Percentiles rank a stretch among this genome's conserved stretches.
These are phyloP conservation scores for Spizellomyces sp. DNA, from an alignment of 192 early-diverging fungal species.

Conservation along the genomic window DNA sequence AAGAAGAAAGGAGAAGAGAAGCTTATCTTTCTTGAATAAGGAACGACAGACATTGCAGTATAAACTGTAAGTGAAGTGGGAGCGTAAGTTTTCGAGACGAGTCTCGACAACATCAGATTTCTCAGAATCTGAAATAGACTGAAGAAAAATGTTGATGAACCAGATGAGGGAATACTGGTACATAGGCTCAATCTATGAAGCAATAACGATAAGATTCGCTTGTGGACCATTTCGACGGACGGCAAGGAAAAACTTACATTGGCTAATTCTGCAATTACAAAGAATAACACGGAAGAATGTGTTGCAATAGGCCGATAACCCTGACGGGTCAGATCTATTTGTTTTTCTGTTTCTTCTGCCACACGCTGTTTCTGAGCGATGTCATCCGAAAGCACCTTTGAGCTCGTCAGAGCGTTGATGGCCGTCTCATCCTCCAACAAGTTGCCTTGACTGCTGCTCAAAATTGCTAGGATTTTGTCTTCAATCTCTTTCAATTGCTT, in stretches of 20 bases:
- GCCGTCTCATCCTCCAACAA: constrained; percentile 65
- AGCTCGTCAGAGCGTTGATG: constrained; percentile 58
- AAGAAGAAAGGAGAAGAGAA: constrained; percentile 64
- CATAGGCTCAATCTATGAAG: constrained; percentile 60
- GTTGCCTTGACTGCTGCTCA: constrained; percentile 58
- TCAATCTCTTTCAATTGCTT: constrained; percentile 68
- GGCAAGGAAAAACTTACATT: constrained; percentile 43
- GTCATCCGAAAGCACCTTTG: constrained; percentile 60
- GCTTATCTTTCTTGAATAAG: constrained; percentile 66
- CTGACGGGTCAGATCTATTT: constrained; percentile 62
- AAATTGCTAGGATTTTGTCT: constrained; percentile 60
- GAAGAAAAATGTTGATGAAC: constrained; percentile 68
- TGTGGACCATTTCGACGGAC: neutral
- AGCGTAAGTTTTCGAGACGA: constrained; percentile 56
- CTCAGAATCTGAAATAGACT: constrained; percentile 59
- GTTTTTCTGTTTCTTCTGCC: constrained; percentile 62
- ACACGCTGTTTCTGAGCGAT: constrained; percentile 65
- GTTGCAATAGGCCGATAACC: constrained; percentile 62
- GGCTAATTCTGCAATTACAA: constrained; percentile 65
- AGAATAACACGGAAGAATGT: constrained; percentile 63
- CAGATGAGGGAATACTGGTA: constrained; percentile 64
- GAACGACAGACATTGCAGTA: constrained; percentile 67
- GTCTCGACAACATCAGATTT: constrained; percentile 53
- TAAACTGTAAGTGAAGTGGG: constrained; percentile 62
- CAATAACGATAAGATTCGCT: neutral